Base-by-base conservation (phyloP, 306 rosid species). In the Corylus americana region DNA sequence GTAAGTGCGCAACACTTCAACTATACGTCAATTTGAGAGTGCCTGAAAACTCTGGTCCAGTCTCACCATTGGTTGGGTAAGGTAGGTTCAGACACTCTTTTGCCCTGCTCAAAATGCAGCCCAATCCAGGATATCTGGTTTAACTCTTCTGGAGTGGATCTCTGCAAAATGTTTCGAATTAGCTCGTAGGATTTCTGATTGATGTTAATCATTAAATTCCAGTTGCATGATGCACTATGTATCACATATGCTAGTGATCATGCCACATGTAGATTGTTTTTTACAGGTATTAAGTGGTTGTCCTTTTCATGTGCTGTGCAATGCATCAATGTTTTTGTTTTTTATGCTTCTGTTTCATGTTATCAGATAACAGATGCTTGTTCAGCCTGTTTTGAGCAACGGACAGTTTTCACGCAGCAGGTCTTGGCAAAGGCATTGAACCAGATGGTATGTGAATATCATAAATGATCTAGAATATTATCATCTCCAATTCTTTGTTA, bases 301-400 rank as follows among this genome's bases (percentile, higher is more conserved):
- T 31, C 10, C 57, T 14, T 11, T 69, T 5, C 8, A 22, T 42
- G 17, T 53, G 9, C 12, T 1, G 61, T 4, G 37, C 18, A 11
- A 8, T 67, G 76, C 49, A 58, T 68, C 44, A 4, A 45, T 74
- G 7, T 68, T 8, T 73, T 8, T 67, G 42, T 6, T 57, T 70
- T 85, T 58, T 58, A 74, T 72, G 61, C 59, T 79, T 53, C 82
- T 84, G 55, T 85, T 83, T 81, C 84, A 73, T 78, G n/a, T 82
- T 81, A 82, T 49, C 94, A 96, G 98, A 90, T 96, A 80, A 96
- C 89, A 58, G 97, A 96, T 83, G 98, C 92, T 81, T 96, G 98
- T 83, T 89, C 99, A 25, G 97, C 99, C 77, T 96, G 99, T 85
- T 96, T 96, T 75, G 99, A 96, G 91, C 99, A 96, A 86, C 93